A percentile compares a stretch with the other conserved stretches of the same genome.
phyloP scores from a whole-genome alignment of 2,329 filamentous ascomycete species.

The Fusarium pseudograminearum region DNA sequence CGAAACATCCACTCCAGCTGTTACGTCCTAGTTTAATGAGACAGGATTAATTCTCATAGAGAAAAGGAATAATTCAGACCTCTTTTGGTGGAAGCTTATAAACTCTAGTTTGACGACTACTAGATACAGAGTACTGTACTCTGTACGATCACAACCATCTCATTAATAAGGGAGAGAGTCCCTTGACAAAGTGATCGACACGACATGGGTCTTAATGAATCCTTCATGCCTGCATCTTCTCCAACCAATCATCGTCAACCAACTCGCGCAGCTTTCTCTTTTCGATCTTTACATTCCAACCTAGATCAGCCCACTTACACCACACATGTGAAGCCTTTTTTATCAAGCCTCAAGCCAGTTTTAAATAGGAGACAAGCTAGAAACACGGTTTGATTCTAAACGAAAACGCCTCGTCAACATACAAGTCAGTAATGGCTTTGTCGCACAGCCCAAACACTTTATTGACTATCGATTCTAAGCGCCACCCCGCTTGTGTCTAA shows the following conservation, averaged over 20 bases:
- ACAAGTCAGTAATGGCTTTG: constrained; percentile 11
- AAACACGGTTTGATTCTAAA: not conserved
- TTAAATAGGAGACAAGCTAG: not conserved
- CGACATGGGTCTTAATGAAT: constrained; percentile 14
- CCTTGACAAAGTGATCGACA: constrained; percentile 19
- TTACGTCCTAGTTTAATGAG: not conserved
- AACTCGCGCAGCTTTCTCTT: constrained; percentile 31
- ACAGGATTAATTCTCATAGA: not conserved
- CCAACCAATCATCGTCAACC: constrained; percentile 13
- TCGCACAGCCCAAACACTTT: constrained; percentile 3
- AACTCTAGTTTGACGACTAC: too few relatives aligned
- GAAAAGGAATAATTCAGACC: not conserved
- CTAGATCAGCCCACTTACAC: not conserved
- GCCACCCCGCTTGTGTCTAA: not conserved
- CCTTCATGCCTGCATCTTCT: constrained; percentile 13
- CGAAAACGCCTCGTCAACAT: constrained; percentile 10
- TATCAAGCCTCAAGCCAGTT: not conserved
- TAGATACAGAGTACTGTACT: too few relatives aligned
- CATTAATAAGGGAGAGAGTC: not conserved
- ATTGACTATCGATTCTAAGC: not conserved
- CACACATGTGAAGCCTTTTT: not conserved
- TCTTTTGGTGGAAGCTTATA: not conserved
- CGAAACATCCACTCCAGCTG: constrained; percentile 27
- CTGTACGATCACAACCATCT: not conserved
- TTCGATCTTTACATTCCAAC: not conserved